Evolutionary conservation across 805 yeast genomes (phyloP), one percentile per base, ranked within the genome.

Genomic region (Lipomyces spencermartinsiae): DNA sequence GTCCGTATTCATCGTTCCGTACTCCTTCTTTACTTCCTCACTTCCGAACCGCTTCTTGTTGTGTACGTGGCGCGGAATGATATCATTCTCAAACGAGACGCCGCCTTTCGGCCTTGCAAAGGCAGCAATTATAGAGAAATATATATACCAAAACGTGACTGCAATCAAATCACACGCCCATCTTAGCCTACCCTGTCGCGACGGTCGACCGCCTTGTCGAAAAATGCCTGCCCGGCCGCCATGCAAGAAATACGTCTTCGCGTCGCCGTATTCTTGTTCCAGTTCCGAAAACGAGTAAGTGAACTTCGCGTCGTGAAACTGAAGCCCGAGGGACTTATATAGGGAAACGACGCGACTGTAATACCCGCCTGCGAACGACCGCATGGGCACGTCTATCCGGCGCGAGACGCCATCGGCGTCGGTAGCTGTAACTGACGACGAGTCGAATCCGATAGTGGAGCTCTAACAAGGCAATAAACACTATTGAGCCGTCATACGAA

Each of bases 371-470:
- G 71, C 71, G 43, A 68, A 68, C 4, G 70, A 66, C 22, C 71
- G 70, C 71, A 68, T 68, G 19, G 71, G 71, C 43, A 68, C 71
- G 59, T 68, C 71, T 16, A 68, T 35, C 14, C 71, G 61, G 4
- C 66, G 51, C 6, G 35, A 49, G 33, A 58, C 54, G 22, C 71
- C 71, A 59, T 55, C 56, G 7, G 31, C 2, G 58, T 65, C 70
- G 7, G 60, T 49, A 16, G 62, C 70, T 1, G 69, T 56, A 16
- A 68, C 65, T 12, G 71, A 68, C 49, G 63, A 19, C 39, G 67
- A 60, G 65, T 68, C 71, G 62, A 68, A 68, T 9, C 71, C 71
- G 14, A 68, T 60, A 8, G 46, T 34, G 1, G 54, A 12, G 19
- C 53, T 59, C 71, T 68, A 29, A 14, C n/a, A 9, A 7, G 39